These are phyloP conservation scores for Aplosporella prunicola DNA, from an alignment of 2,329 filamentous ascomycete genomes.

Conservation along the genomic window DNA sequence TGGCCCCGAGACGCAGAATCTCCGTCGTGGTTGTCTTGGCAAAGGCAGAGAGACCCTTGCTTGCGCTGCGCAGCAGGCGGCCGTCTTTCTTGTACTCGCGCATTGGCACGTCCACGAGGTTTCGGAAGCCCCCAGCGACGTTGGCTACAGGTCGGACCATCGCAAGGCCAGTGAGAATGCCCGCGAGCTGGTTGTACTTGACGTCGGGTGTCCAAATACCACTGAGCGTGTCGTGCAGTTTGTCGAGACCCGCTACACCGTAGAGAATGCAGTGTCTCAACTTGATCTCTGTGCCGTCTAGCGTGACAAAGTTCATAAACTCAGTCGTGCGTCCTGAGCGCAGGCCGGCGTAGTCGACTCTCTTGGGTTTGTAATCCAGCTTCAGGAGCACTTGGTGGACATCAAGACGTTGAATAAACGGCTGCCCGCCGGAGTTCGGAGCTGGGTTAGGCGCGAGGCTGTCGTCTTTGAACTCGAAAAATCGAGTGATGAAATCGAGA, in stretches of 20 bases:
- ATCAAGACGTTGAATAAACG: constrained; percentile 85
- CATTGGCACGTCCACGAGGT: constrained; percentile 83
- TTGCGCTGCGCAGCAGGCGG: constrained; percentile 79
- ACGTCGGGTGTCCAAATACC: constrained; percentile 97
- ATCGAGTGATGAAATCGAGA: constrained; percentile 90
- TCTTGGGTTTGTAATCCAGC: constrained; percentile 94
- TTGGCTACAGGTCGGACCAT: constrained; percentile 87
- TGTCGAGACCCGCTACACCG: constrained; percentile 82
- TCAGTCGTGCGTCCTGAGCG: constrained; percentile 91
- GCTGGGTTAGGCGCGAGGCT: constrained; percentile 27
- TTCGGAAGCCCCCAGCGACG: constrained; percentile 75
- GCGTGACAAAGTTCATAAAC: constrained; percentile 96
- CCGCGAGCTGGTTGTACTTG: constrained; percentile 76
- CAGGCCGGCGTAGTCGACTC: constrained; percentile 89
- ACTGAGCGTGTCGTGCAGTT: constrained; percentile 80
- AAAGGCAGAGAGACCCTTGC: constrained; percentile 83
- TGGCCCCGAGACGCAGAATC: constrained; percentile 87
- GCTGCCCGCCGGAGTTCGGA: constrained; percentile 49
- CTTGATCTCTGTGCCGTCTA: constrained; percentile 80
- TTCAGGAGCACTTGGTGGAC: constrained; percentile 74
- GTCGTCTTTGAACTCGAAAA: constrained; percentile 96
- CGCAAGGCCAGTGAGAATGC: constrained; percentile 78
- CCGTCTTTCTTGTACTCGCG: constrained; percentile 92
- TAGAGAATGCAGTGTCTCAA: constrained; percentile 87
- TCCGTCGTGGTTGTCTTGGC: constrained; percentile 90